Conservation (phyloP, 371 early-diverging fungal species). For the Syncephalastrum contaminatum region DNA sequence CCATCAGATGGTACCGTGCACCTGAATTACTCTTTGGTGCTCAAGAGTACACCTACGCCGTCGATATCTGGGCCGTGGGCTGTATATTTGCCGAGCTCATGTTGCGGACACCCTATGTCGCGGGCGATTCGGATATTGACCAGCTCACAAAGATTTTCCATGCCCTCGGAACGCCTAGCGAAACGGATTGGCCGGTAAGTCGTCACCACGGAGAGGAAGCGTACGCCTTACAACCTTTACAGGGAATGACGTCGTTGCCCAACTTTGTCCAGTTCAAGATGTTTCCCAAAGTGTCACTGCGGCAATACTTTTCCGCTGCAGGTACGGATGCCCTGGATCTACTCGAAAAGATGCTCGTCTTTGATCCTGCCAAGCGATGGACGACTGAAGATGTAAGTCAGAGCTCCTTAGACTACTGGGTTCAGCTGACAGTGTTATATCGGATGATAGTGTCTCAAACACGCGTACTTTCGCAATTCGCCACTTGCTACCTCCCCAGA, state of each 20-base stretch:
- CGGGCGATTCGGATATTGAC: constrained; percentile 93
- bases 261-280: constrained; percentile 65
- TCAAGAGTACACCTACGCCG: constrained; percentile 83
- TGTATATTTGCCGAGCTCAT: constrained; percentile 99
- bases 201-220: background rate
- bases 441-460: constrained; percentile 68
- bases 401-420: background rate
- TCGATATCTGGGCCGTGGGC: constrained; percentile 99
- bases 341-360: constrained; percentile 88
- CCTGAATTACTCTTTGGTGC: constrained; percentile 98
- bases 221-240: background rate
- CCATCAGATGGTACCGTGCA: constrained; percentile 96
- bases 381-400: constrained; percentile 71
- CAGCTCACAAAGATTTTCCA: constrained; percentile 94
- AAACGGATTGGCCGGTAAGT: constrained; percentile 93
- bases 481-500: constrained; percentile 87
- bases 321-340: constrained; percentile 90
- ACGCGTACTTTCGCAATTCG: constrained; percentile 87
- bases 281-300: constrained; percentile 76
- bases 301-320: constrained; percentile 91
- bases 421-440: too few species aligned
- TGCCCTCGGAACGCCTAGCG: constrained; percentile 97
- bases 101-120: constrained; percentile 93
- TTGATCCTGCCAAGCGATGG: constrained; percentile 90
- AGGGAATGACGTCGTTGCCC: constrained; percentile 75